Conservation (phyloP, 306 rosid species). For the Calophaca sinica region DNA sequence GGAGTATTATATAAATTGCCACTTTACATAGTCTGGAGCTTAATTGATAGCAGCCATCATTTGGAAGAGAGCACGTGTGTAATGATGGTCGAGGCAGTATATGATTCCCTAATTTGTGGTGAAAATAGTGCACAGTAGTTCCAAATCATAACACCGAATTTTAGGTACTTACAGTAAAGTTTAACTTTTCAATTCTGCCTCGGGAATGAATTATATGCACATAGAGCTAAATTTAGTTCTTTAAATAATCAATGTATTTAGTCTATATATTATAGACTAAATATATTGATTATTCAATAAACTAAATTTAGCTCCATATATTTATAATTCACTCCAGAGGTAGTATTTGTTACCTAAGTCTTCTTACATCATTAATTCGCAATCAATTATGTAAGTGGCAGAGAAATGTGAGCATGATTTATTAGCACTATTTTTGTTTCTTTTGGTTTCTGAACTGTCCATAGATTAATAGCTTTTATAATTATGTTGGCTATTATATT, state of each 20-base stretch:
- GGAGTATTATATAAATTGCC: not conserved
- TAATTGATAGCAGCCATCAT: conserved; percentile 53
- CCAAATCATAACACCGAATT: conserved; percentile 46
- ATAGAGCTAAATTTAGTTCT: too few relatives aligned
- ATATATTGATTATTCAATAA: too few relatives aligned
- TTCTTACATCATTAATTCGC: conserved; percentile 22
- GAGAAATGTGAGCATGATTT: conserved; percentile 6
- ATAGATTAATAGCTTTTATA: not conserved
- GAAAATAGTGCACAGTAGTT: conserved; percentile 16
- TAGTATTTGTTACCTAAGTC: conserved; percentile 28
- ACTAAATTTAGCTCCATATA: too few relatives aligned
- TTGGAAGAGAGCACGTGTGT: conserved; percentile 56
- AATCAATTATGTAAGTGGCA: conserved; percentile 35
- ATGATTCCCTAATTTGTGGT: conserved; percentile 45
- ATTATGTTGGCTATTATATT: conserved; percentile 19
- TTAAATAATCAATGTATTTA: too few relatives aligned
- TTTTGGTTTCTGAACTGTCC: not conserved
- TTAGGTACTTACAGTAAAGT: not conserved
- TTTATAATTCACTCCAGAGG: too few relatives aligned
- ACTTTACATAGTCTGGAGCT: conserved; percentile 48
- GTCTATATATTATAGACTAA: too few relatives aligned
- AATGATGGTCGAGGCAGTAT: conserved; percentile 41
- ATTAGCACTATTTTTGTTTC: not conserved
- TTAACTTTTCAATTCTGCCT: too few relatives aligned
- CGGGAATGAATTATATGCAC: too few relatives aligned